Evolutionary conservation across 495 filamentous ascomycete genomes (phyloP).

Genomic region (Lentithecium fluviatile): DNA sequence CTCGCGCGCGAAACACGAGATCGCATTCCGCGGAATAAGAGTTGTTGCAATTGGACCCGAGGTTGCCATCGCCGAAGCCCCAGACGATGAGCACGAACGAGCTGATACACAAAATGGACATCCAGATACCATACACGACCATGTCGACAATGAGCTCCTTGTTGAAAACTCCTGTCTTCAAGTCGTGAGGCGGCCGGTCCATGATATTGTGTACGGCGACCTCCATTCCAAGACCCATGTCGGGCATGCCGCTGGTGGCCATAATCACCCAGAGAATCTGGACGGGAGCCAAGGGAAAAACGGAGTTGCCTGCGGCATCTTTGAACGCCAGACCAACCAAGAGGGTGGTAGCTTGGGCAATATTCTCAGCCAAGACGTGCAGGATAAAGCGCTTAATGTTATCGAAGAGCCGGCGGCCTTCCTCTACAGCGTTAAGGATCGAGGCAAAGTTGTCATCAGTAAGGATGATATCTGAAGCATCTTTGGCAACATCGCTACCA

Average conservation of each 20-base stretch:
- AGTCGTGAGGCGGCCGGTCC: slow-evolving; percentile 3
- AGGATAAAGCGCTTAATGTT: slow-evolving; percentile 58
- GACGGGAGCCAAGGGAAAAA: slow-evolving; percentile 71
- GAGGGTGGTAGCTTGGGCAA: slow-evolving; percentile 69
- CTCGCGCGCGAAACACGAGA: slow-evolving; percentile 62
- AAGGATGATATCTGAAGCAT: slow-evolving; percentile 76
- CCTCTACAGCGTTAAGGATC: slow-evolving; percentile 71
- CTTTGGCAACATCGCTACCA: slow-evolving; percentile 81
- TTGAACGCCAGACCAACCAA: slow-evolving; percentile 70
- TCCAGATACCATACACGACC: slow-evolving; percentile 64
- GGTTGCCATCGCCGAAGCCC: slow-evolving; percentile 56
- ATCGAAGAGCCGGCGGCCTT: slow-evolving; percentile 71
- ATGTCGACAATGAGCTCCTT: slow-evolving; percentile 50
- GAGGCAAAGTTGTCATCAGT: slow-evolving; percentile 81
- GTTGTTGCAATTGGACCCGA: slow-evolving; percentile 64
- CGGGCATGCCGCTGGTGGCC: slow-evolving; percentile 8
- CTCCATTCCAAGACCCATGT: slow-evolving; percentile 7
- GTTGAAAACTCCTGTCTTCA: slow-evolving; percentile 8
- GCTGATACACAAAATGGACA: slow-evolving; percentile 62
- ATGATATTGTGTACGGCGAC: slow-evolving; percentile 3
- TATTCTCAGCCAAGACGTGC: slow-evolving; percentile 67
- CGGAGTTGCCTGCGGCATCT: slow-evolving; percentile 59
- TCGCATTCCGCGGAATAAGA: slow-evolving; percentile 43
- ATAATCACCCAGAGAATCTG: slow-evolving; percentile 75
- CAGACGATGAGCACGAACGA: slow-evolving; percentile 68